Percentiles rank a stretch among this genome's conserved stretches.
Conservation (phyloP, 1,284 basidiomycete species). For the Cutaneotrichosporon mucoides region DNA sequence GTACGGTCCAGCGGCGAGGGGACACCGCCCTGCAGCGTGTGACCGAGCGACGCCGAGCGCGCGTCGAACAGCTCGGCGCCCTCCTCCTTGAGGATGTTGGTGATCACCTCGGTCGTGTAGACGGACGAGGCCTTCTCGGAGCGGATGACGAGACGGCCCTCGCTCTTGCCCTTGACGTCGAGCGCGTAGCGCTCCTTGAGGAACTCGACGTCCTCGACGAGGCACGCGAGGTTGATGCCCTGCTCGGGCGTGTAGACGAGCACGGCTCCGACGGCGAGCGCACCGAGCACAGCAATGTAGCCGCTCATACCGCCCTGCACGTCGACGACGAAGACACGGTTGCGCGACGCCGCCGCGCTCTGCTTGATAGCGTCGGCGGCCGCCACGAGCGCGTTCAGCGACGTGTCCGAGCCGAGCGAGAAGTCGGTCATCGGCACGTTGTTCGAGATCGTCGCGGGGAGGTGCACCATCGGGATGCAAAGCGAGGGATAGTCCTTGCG, state of each 20-base stretch:
- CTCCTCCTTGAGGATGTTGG: conserved; percentile 91
- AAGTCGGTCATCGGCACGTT: conserved; percentile 97
- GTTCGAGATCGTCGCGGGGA: conserved; percentile 94
- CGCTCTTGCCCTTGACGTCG: conserved; percentile 82
- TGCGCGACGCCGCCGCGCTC: conserved; percentile 89
- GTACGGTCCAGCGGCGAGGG: conserved; percentile 92
- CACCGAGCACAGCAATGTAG: conserved; percentile 92
- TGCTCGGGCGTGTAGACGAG: conserved; percentile 91
- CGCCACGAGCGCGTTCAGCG: conserved; percentile 92
- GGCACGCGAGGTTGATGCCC: conserved; percentile 75
- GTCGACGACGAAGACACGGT: conserved; percentile 95
- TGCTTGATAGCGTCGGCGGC: conserved; percentile 99
- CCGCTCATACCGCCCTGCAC: conserved; percentile 96
- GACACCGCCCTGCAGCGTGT: conserved; percentile 91
- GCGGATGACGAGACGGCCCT: conserved; percentile 86
- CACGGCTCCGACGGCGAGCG: conserved; percentile 84
- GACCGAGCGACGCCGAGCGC: conserved; percentile 86
- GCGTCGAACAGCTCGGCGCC: conserved; percentile 89
- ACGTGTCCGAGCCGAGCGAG: conserved; percentile 91
- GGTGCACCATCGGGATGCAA: conserved; percentile 86
- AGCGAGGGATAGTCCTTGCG: conserved; percentile 81
- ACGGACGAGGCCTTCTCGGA: conserved; percentile 82
- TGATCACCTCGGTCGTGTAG: conserved; percentile 91
- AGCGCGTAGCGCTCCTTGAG: conserved; percentile 79
- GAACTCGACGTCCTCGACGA: conserved; percentile 83